Percentiles rank a stretch among this genome's conserved stretches.
phyloP scores from a whole-genome alignment of 345 rosid genomes.

The Gossypium sturtianum region DNA sequence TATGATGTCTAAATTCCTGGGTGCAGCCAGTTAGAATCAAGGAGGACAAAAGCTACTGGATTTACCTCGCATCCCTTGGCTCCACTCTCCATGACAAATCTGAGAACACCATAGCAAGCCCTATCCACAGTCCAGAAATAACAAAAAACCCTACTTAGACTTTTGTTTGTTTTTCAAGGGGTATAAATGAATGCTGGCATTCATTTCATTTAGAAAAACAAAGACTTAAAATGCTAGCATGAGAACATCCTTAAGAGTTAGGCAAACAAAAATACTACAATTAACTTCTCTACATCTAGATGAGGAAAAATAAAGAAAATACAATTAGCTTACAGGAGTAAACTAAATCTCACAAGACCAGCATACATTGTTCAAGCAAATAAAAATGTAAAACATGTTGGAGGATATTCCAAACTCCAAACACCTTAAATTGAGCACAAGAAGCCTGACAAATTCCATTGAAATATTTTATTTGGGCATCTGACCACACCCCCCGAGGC shows the following conservation, averaged over 20 bases:
- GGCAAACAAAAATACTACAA: not conserved
- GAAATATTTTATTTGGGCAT: slow-evolving; percentile 17
- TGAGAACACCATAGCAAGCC: slow-evolving; percentile 82
- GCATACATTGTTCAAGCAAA: not conserved
- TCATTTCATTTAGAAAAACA: too few relatives aligned
- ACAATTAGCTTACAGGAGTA: not conserved
- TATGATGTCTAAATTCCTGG: not conserved
- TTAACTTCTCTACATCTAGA: not conserved
- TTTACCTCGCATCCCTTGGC: slow-evolving; percentile 78
- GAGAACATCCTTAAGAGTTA: not conserved
- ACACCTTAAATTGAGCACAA: slow-evolving; percentile 21
- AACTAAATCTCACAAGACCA: not conserved
- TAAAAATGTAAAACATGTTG: slow-evolving; percentile 11
- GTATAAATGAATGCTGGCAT: not conserved
- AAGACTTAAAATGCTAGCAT: not conserved
- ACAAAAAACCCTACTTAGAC: not conserved
- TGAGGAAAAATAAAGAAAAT: not conserved
- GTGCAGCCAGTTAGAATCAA: not conserved
- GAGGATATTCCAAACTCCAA: slow-evolving; percentile 42
- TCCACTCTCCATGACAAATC: slow-evolving; percentile 76
- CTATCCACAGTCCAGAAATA: slow-evolving; percentile 17
- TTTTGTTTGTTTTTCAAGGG: not conserved
- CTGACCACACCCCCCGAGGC: slow-evolving; percentile 4
- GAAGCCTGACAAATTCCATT: slow-evolving; percentile 38
- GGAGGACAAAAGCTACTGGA: not conserved